Base-by-base conservation (phyloP, 257 asterid genomes). In the Ocimum tenuiflorum region DNA sequence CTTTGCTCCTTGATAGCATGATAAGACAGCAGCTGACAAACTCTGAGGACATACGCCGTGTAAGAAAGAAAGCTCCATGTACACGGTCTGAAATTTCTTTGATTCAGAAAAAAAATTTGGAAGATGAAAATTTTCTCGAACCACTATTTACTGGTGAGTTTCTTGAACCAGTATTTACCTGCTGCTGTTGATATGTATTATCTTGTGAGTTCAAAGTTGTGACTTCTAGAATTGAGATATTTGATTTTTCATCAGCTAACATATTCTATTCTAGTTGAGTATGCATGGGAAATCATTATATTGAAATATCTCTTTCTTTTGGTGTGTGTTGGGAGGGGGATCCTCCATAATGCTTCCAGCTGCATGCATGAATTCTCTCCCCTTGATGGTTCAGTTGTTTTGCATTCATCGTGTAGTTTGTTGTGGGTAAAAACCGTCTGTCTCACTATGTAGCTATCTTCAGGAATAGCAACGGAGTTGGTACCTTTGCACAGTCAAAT, bases 1-100 rank as follows among this genome's bases (percentile, higher is more conserved):
- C 65, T 66, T 65, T 77, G 45, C 62, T 75, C 36, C 61, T 27
- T 79, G 35, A 67, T 68, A 90, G 97, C 71, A 78, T 65, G 62
- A 90, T 90, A 73, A 82, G 97, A 38, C 85, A 78, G 67, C 97
- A 88, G 74, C 83, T 90, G 83, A 83, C 72, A 52, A 76, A 65
- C 69, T 65, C 91, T 24, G 90, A 77, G 75, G 96, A 82, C 68
- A 81, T 88, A 73, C 90, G 96, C 31, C 95, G 97, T 54, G 72
- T 84, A 39, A 81, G 97, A 76, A 90, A 84, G 77, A 90, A 88
- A 78, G 97, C 97, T 70, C 96, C 97, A 49, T 90, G 97, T 57
- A 82, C 96, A 2, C 85, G 58, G 58, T 73, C 85, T 72, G 97
- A 90, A 68, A 88, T 90, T 60, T 74, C 92, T 10, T 69, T 73